Base-by-base conservation (phyloP, 495 filamentous ascomycete genomes). In the Cercophora sp. region DNA sequence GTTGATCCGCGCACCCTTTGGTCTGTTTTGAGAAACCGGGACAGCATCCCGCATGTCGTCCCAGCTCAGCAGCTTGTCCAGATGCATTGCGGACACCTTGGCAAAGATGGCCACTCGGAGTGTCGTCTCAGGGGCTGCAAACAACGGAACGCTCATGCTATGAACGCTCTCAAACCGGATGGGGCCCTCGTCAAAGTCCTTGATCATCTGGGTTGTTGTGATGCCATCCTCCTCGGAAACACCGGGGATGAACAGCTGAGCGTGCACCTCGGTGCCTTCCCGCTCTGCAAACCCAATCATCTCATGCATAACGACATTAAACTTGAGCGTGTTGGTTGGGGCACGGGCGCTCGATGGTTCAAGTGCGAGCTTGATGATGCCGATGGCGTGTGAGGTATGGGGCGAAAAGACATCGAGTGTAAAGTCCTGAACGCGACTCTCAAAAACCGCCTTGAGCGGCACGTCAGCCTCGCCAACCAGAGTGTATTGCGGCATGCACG, bases 281-380 rank as follows among this genome's bases (percentile, higher is more conserved):
- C 91, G 84, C 70, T 99, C 93, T 1, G 93, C 88, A 60, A 99
- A 97, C 4, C 93, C 93, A 36, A 92, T 70, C 83, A 99, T 85
- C 60, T 97, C 89, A 63, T 93, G 91, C 91, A 99, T 96, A 43
- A 96, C 91, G 20, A 97, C 90, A 59, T 97, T 99, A 72, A 97
- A 99, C 65, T 97, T 97, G 49, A 99, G 72, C 22, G 88, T 97
- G 45, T 88, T 90, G 8, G 88, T 86, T 23, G 92, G 93, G 20
- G 92, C 90, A 64, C 94, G 86, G 6, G 93, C 92, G 18, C 88
- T 92, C 1, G 92, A 96, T 27, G 93, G 93, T 61, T 97, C 93
- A 8, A 99, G 73, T 2, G 91, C 92, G 37, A 99, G 71, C 48
- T 89, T 86, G 58, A 97, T 83, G 25, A 96, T 88, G 41, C 93